These are phyloP conservation scores for Oryza glumipatula DNA, from an alignment of 176 grass and related monocot species.

Conservation along the genomic window DNA sequence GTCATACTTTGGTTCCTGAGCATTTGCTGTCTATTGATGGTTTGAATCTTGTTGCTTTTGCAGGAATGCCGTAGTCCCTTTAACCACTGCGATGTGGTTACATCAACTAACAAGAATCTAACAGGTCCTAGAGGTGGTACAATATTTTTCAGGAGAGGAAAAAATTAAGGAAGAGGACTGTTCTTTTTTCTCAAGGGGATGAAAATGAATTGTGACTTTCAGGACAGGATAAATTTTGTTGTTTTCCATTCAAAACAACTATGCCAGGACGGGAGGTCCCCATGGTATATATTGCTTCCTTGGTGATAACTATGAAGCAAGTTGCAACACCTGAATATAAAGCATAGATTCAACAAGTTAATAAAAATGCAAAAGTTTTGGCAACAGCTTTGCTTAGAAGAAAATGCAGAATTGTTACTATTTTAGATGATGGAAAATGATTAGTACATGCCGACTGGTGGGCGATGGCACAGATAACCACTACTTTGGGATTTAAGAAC, in stretches of 20 bases:
- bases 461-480: no score
- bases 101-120: slow-evolving; percentile 90
- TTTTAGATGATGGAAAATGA: no score
- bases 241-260: slow-evolving; percentile 90
- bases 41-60: background rate
- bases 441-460: no score
- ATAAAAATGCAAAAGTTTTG: slow-evolving; percentile 91
- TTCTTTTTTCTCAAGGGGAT: slow-evolving; percentile 59
- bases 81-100: slow-evolving; percentile 61
- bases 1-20: background rate
- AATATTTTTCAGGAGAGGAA: slow-evolving; percentile 54
- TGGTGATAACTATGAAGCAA: slow-evolving; percentile 86
- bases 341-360: slow-evolving; percentile 91
- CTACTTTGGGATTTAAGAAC: slow-evolving; percentile 42
- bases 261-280: slow-evolving; percentile 53
- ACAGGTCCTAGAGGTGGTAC: slow-evolving; percentile 73
- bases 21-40: slow-evolving; percentile 34
- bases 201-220: slow-evolving; percentile 65
- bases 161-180: slow-evolving; percentile 44
- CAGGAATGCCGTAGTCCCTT: no score
- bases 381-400: no score
- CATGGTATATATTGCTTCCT: slow-evolving; percentile 95
- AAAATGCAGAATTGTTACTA: no score
- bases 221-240: slow-evolving; percentile 89
- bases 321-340: slow-evolving; percentile 88